Conservation (phyloP, 306 rosid genomes). For the Adenanthera pavonina region DNA sequence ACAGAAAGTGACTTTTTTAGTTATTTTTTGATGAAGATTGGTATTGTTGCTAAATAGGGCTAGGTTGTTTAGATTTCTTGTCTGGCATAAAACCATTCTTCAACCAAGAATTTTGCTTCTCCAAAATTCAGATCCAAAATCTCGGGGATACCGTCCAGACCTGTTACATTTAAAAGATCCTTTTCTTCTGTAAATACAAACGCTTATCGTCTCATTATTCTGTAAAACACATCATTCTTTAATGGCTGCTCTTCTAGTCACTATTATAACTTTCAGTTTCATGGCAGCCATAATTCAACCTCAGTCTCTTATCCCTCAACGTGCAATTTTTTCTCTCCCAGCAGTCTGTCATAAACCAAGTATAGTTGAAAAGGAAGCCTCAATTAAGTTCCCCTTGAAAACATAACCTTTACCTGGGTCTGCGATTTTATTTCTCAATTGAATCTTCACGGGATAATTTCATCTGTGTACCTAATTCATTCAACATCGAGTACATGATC, state of each 20-base stretch:
- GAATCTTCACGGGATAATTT: conserved; percentile 44
- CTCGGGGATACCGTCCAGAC: conserved; percentile 14
- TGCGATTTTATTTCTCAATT: conserved; percentile 18
- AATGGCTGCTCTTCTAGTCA: conserved; percentile 4
- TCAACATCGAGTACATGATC: conserved; percentile 63
- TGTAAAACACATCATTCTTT: conserved; percentile 16
- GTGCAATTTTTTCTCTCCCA: not conserved
- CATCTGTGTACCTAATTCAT: conserved; percentile 53
- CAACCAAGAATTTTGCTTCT: conserved; percentile 11
- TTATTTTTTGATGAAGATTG: no score
- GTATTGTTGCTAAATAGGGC: no score
- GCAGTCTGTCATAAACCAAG: not conserved
- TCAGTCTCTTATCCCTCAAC: conserved; percentile 24
- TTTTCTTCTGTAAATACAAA: conserved; percentile 24
- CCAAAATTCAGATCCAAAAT: conserved; percentile 25
- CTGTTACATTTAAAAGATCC: conserved; percentile 16
- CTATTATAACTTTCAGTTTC: conserved; percentile 2
- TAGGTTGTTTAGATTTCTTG: no score
- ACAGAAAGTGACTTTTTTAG: no score
- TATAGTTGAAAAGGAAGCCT: not conserved
- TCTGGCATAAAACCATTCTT: not conserved
- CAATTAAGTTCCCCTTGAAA: not conserved
- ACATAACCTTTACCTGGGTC: conserved; percentile 18
- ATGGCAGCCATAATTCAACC: conserved; percentile 21
- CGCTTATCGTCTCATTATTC: conserved; percentile 30